These are phyloP conservation scores for Torulaspora quercuum DNA, from an alignment of 805 yeast genomes.

Conservation along the genomic window DNA sequence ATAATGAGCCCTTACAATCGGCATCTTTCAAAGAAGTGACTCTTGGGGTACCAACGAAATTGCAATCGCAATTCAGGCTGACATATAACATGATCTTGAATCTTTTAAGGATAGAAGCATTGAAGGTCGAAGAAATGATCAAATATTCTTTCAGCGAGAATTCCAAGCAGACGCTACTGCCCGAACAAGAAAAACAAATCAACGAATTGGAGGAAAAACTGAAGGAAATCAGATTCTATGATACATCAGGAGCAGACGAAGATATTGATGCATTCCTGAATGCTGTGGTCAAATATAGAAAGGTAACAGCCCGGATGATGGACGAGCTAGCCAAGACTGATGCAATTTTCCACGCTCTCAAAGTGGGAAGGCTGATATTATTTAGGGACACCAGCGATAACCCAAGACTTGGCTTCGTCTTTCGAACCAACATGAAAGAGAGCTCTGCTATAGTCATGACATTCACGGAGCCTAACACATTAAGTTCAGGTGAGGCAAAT, in stretches of 20 bases:
- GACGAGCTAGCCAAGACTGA: slow-evolving; percentile 47
- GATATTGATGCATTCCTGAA: slow-evolving; percentile 48
- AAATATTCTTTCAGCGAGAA: slow-evolving; percentile 94
- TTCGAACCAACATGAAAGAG: slow-evolving; percentile 36
- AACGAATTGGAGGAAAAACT: slow-evolving; percentile 50
- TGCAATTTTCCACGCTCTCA: slow-evolving; percentile 46
- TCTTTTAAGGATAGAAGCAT: slow-evolving; percentile 85
- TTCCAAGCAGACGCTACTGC: slow-evolving; percentile 75
- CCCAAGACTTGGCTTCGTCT: slow-evolving; percentile 48
- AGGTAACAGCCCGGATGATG: slow-evolving; percentile 45
- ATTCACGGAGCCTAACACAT: slow-evolving; percentile 34
- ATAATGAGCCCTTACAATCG: slow-evolving; percentile 57
- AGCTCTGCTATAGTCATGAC: slow-evolving; percentile 29
- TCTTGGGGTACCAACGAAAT: slow-evolving; percentile 84
- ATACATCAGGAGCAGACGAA: slow-evolving; percentile 35
- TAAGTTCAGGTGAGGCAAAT: slow-evolving; percentile 31
- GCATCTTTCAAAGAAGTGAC: slow-evolving; percentile 72
- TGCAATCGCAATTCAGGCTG: slow-evolving; percentile 86
- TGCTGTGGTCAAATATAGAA: slow-evolving; percentile 45
- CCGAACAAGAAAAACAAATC: slow-evolving; percentile 75
- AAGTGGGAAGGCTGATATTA: slow-evolving; percentile 55
- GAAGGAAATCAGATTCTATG: slow-evolving; percentile 37
- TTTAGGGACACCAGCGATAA: slow-evolving; percentile 48
- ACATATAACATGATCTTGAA: slow-evolving; percentile 96
- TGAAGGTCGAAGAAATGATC: slow-evolving; percentile 97